A percentile compares a stretch with the other conserved stretches of the same genome.
These are phyloP conservation scores for Leccinellum albellum DNA, from an alignment of 768 basidiomycete species.

Conservation along the genomic window DNA sequence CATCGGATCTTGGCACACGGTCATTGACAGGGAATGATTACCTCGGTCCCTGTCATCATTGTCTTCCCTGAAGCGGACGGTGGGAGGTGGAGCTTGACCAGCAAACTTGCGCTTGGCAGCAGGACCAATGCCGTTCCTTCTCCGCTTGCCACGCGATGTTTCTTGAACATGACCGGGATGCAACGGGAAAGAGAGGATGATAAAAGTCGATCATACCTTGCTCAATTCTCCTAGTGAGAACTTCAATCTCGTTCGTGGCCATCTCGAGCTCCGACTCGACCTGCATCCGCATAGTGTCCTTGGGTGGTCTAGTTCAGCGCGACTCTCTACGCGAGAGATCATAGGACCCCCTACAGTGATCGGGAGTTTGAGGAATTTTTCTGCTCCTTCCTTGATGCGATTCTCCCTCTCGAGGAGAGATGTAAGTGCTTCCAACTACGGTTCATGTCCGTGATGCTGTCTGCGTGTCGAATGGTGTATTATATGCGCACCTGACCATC, in stretches of 20 bases:
- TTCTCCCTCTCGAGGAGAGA: slow-evolving; percentile 70
- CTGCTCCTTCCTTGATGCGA: slow-evolving; percentile 87
- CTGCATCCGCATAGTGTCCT: slow-evolving; percentile 66
- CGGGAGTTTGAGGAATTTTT: slow-evolving; percentile 76
- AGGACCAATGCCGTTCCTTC: slow-evolving; percentile 25
- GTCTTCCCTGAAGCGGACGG: slow-evolving; percentile 30
- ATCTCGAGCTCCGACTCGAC: slow-evolving; percentile 76
- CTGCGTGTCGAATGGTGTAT: background rate
- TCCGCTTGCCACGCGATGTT: slow-evolving; percentile 29
- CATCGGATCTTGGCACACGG: slow-evolving; percentile 9
- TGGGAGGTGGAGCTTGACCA: slow-evolving; percentile 29
- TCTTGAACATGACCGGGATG: slow-evolving; percentile 14
- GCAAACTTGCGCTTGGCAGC: slow-evolving; percentile 32
- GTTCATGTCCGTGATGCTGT: slow-evolving; percentile 3
- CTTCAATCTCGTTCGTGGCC: slow-evolving; percentile 69
- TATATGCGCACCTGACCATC: slow-evolving; percentile 30
- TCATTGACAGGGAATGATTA: slow-evolving; percentile 5
- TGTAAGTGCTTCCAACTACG: slow-evolving; percentile 64
- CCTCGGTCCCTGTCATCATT: slow-evolving; percentile 36
- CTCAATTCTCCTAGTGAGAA: slow-evolving; percentile 51
- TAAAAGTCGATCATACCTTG: slow-evolving; percentile 32
- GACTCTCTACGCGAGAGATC: slow-evolving; percentile 2
- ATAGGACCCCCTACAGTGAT: slow-evolving; percentile 39
- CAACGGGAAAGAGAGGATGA: background rate
- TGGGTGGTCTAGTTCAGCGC: slow-evolving; percentile 8